Percentiles rank a stretch among this genome's conserved stretches.
Conservation (phyloP, 148 eudicot genomes). For the Chenopodium quinoa region DNA sequence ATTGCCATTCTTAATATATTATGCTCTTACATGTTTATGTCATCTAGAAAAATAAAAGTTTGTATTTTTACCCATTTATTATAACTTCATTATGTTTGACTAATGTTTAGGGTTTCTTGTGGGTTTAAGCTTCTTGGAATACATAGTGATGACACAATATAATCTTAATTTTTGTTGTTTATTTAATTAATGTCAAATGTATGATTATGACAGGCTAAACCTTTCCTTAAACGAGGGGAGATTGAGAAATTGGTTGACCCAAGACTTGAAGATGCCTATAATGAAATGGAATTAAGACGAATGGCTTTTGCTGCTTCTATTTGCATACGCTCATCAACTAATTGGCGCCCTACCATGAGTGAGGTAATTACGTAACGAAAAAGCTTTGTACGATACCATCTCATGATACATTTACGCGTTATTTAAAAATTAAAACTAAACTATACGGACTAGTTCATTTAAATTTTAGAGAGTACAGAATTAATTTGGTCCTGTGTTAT, state of each 20-base stretch:
- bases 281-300: constrained; percentile 39
- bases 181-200: constrained; percentile 17
- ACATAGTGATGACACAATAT: neutral
- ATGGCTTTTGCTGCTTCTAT: constrained; percentile 76
- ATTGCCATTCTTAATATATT: neutral
- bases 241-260: constrained; percentile 62
- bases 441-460: too few species aligned
- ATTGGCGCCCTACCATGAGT: constrained; percentile 90
- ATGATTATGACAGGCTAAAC: constrained; percentile 68
- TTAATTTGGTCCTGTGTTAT: too few species aligned
- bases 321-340: constrained; percentile 68
- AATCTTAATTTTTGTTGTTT: neutral
- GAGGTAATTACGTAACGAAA: constrained; percentile 43
- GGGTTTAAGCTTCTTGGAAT: constrained; percentile 17
- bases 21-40: neutral
- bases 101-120: constrained; percentile 22
- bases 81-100: neutral
- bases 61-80: neutral
- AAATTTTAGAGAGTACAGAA: too few species aligned
- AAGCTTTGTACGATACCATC: too few species aligned
- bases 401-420: too few species aligned
- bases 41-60: neutral
- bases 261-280: constrained; percentile 55
- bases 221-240: constrained; percentile 59
- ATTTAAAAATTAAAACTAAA: too few species aligned